Evolutionary conservation across 2,329 filamentous ascomycete species (phyloP).

Genomic region (Pyrenophora seminiperda): DNA sequence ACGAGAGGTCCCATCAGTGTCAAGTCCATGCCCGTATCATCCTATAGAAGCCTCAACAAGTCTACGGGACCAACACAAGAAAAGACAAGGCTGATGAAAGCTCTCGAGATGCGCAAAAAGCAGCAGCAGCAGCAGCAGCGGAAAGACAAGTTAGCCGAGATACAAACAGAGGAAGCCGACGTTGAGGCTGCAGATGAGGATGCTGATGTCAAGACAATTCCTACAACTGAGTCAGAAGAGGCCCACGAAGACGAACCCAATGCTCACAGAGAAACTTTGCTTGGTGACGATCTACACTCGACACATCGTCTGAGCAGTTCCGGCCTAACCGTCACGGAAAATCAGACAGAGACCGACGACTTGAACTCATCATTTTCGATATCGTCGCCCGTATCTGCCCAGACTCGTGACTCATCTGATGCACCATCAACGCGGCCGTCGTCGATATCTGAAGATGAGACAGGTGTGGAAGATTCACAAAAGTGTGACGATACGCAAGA

Average conservation of each 20-base stretch:
- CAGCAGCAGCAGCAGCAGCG: slow-evolving; percentile 60
- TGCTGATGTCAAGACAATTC: neutral
- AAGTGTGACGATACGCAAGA: slow-evolving; percentile 22
- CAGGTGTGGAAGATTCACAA: slow-evolving; percentile 22
- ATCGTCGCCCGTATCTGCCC: slow-evolving; percentile 46
- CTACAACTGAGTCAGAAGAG: slow-evolving; percentile 6
- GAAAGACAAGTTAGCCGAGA: slow-evolving; percentile 20
- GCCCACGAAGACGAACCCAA: slow-evolving; percentile 10
- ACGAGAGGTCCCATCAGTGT: slow-evolving; percentile 48
- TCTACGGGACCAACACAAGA: slow-evolving; percentile 76
- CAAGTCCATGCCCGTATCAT: slow-evolving; percentile 53
- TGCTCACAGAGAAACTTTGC: slow-evolving; percentile 19
- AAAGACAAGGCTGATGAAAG: slow-evolving; percentile 91
- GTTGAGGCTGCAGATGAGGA: neutral
- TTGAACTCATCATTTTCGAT: slow-evolving; percentile 43
- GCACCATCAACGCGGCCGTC: slow-evolving; percentile 48
- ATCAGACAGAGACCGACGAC: slow-evolving; percentile 42
- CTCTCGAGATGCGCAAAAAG: slow-evolving; percentile 85
- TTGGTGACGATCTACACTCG: slow-evolving; percentile 21
- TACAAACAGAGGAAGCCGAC: slow-evolving; percentile 7
- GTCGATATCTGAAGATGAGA: slow-evolving; percentile 48
- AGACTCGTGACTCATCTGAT: slow-evolving; percentile 46
- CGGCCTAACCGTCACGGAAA: slow-evolving; percentile 58
- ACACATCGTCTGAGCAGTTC: slow-evolving; percentile 52
- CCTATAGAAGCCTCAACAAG: slow-evolving; percentile 43